Evolutionary conservation across 1,139 yeast genomes (phyloP), one percentile per base, ranked within the genome.

Genomic region (Nakaseomyces kungkrabaensis): DNA sequence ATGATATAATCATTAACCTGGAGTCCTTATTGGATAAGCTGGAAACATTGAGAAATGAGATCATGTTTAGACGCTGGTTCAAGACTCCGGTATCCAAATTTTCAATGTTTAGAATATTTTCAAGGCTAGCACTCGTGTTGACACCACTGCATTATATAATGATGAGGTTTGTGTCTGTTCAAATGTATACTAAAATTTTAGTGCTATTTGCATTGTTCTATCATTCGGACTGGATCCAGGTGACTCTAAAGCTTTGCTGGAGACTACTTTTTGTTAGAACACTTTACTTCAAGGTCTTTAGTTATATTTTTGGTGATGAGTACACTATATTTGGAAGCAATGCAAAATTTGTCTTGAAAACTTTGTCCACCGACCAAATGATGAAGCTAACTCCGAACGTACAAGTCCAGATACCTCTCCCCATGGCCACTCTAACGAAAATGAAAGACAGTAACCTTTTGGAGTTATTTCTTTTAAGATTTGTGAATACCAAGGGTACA

Each of bases 191-290:
- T 4, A 38, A 48, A 43, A 37, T 49, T 13, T 27, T 51, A 22
- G 44, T 58, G 5, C 24, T 51, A 2, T 36, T 46, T 5, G 47
- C 50, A 5, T 32, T 51, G 37, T 44, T 56, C 4, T 62, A 52
- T 44, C 64, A 65, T 47, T 61, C 67, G 3, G 51, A 52, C 26
- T 61, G 66, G 60, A 53, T 57, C 32, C 67, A 65, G 48, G 57
- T 58, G 10, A 58, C 64, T 3, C 46, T 62, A 17, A 53, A 52
- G 47, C 50, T 65, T 24, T 48, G 60, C 37, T 63, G 68, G 67
- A 55, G 68, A 49, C 47, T 59, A 17, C 44, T 56, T n/a, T 46
- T 45, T 37, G 51, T 59, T 3, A 53, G 68, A 37, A 54, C 44
- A 10, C 22, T 52, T 6, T 60, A 58, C 38, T 53, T 53, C 45